A percentile compares a stretch with the other conserved stretches of the same genome.
Conservation (phyloP, 2,329 filamentous ascomycete species). For the Fusarium dimerum region DNA sequence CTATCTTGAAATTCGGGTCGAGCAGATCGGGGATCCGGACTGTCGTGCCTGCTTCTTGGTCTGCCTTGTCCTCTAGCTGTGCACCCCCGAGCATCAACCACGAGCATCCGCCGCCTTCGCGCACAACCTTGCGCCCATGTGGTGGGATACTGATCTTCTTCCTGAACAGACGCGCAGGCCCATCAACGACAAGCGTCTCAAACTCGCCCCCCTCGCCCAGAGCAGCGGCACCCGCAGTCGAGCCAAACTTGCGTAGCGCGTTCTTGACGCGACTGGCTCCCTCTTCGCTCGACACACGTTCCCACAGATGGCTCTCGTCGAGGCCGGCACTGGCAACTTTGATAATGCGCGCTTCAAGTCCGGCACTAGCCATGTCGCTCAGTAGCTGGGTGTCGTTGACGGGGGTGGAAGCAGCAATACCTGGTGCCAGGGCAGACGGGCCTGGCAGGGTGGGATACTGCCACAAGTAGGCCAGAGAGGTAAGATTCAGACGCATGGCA, state of each 20-base stretch:
- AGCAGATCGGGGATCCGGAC: constrained; percentile 65
- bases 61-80: constrained; percentile 47
- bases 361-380: constrained; percentile 75
- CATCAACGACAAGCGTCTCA: constrained; percentile 86
- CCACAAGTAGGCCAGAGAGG: constrained; percentile 87
- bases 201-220: constrained; percentile 95
- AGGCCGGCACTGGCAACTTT: constrained; percentile 93
- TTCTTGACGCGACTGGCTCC: constrained; percentile 50
- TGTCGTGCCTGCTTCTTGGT: constrained; percentile 14
- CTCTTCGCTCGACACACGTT: constrained; percentile 65
- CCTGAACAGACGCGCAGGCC: constrained; percentile 73
- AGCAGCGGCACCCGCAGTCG: constrained; percentile 63
- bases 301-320: constrained; percentile 78
- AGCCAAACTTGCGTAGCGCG: constrained; percentile 68
- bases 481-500: constrained; percentile 78
- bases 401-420: constrained; percentile 9
- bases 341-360: constrained; percentile 86
- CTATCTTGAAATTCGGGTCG: constrained; percentile 58
- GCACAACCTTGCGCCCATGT: constrained; percentile 52
- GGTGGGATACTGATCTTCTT: constrained; percentile 65
- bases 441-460: constrained; percentile 76
- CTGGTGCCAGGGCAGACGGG: constrained; percentile 25
- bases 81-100: constrained; percentile 66
- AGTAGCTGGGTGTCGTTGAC: constrained; percentile 61
- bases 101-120: constrained; percentile 75